These are phyloP conservation scores for Gossypium thurberi DNA, from an alignment of 345 rosid species.

Conservation along the genomic window DNA sequence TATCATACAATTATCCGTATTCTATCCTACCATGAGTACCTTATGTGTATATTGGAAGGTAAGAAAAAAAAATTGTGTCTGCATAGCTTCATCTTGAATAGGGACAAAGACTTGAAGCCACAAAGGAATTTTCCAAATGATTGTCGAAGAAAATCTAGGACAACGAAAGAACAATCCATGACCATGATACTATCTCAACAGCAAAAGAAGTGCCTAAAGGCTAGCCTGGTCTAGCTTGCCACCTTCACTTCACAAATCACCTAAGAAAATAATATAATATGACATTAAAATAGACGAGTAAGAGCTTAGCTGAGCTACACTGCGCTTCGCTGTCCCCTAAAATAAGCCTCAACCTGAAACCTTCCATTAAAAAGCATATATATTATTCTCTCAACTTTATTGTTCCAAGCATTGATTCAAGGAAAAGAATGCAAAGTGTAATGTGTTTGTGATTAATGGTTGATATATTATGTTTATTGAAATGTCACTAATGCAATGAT, in stretches of 20 bases:
- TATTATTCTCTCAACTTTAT: background rate
- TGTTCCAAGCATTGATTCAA: slow-evolving; percentile 3
- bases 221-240: too few relatives aligned
- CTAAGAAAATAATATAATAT: background rate
- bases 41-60: too few relatives aligned
- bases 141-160: slow-evolving; percentile 27
- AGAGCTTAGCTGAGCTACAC: background rate
- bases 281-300: background rate
- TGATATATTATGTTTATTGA: too few relatives aligned
- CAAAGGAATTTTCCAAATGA: slow-evolving; percentile 27
- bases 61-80: background rate
- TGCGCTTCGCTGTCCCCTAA: background rate
- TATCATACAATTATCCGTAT: too few relatives aligned
- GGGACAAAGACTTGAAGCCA: slow-evolving; percentile 27
- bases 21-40: too few relatives aligned
- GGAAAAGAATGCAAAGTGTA: background rate
- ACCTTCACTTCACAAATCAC: background rate
- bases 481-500: too few relatives aligned
- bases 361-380: background rate
- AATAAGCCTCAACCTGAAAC: slow-evolving; percentile 1
- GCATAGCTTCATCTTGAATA: slow-evolving; percentile 12
- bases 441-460: too few relatives aligned
- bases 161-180: background rate
- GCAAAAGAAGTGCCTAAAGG: background rate
- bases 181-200: background rate